Conservation (phyloP, 495 filamentous ascomycete species). For the Lichina pygmaea region DNA sequence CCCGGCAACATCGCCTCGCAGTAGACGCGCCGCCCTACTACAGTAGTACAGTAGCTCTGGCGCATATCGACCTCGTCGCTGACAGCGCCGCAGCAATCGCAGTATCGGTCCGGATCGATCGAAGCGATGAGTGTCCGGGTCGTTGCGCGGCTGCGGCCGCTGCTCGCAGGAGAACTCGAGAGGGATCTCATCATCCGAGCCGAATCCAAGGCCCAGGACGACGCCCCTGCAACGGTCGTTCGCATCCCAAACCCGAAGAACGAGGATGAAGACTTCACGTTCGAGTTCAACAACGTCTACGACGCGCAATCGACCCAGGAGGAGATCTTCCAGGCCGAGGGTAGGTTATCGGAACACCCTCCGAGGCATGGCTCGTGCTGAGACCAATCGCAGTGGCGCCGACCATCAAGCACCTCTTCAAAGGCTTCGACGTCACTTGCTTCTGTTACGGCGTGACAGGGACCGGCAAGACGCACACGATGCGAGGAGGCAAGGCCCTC, state of each 20-base stretch:
- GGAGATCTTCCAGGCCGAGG: conserved; percentile 67
- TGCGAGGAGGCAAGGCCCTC: conserved; percentile 78
- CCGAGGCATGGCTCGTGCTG: conserved; percentile 1
- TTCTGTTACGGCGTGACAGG: conserved; percentile 94
- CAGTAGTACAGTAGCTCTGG: too few species aligned
- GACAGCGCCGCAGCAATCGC: too few species aligned
- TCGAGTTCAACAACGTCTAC: conserved; percentile 88
- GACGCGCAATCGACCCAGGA: conserved; percentile 55
- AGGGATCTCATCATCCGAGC: conserved; percentile 62
- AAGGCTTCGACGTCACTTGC: conserved; percentile 76
- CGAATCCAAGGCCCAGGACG: conserved; percentile 7
- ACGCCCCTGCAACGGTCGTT: conserved; percentile 34
- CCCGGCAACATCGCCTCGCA: too few species aligned
- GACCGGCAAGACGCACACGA: conserved; percentile 93
- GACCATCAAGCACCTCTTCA: conserved; percentile 74
- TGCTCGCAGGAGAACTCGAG: conserved; percentile 56
- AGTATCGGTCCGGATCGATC: too few species aligned
- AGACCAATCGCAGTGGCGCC: conserved; percentile 26
- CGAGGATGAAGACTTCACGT: conserved; percentile 67
- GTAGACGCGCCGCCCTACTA: too few species aligned
- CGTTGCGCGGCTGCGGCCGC: conserved; percentile 68
- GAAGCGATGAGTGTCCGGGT: conserved; percentile 46
- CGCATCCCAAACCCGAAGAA: conserved; percentile 92
- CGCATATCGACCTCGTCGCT: too few species aligned
- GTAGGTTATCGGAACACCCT: conserved; percentile 17